phyloP scores from a whole-genome alignment of 2,329 filamentous ascomycete genomes.

The Didymellaceae sp. region DNA sequence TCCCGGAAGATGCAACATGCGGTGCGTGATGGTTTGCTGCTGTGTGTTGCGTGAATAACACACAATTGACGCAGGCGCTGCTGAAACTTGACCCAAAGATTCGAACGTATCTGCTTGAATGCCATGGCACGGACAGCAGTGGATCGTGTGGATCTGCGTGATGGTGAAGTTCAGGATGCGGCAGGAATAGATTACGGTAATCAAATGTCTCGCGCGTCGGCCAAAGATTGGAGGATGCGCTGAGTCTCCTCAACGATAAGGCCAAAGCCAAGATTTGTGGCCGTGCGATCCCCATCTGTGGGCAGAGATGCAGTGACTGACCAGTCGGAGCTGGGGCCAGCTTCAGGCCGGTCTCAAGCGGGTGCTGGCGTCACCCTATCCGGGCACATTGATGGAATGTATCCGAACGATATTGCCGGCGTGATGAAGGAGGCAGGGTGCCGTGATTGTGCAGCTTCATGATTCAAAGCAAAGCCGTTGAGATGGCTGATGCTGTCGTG shows the following conservation, averaged over 20 bases:
- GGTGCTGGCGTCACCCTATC: slow-evolving; percentile 23
- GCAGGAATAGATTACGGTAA: slow-evolving; percentile 34
- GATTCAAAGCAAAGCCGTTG: slow-evolving; percentile 7
- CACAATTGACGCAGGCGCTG: slow-evolving; percentile 20
- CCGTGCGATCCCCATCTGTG: slow-evolving; percentile 29
- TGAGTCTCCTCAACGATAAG: slow-evolving; percentile 38
- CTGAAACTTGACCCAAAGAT: slow-evolving; percentile 4
- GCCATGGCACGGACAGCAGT: slow-evolving; percentile 11
- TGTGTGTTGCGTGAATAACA: slow-evolving; percentile 16
- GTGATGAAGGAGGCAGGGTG: slow-evolving; percentile 1
- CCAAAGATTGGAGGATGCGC: slow-evolving; percentile 27
- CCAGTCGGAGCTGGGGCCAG: slow-evolving; percentile 13
- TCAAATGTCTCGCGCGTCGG: slow-evolving; percentile 23
- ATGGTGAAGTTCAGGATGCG: slow-evolving; percentile 29
- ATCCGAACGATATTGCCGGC: slow-evolving; percentile 12
- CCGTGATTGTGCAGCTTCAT: slow-evolving; percentile 1
- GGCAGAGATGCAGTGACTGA: slow-evolving; percentile 22
- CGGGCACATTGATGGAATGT: too few relatives aligned
- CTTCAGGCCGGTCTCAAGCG: slow-evolving; percentile 3
- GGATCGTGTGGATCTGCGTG: slow-evolving; percentile 27
- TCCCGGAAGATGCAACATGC: slow-evolving; percentile 8
- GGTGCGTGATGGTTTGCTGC: neutral
- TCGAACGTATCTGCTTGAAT: slow-evolving; percentile 9
- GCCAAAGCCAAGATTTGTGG: slow-evolving; percentile 36
- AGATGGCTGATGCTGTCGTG: slow-evolving; percentile 8